Evolutionary conservation across 1,284 basidiomycete genomes (phyloP).

Genomic region (Peniophora sp.): DNA sequence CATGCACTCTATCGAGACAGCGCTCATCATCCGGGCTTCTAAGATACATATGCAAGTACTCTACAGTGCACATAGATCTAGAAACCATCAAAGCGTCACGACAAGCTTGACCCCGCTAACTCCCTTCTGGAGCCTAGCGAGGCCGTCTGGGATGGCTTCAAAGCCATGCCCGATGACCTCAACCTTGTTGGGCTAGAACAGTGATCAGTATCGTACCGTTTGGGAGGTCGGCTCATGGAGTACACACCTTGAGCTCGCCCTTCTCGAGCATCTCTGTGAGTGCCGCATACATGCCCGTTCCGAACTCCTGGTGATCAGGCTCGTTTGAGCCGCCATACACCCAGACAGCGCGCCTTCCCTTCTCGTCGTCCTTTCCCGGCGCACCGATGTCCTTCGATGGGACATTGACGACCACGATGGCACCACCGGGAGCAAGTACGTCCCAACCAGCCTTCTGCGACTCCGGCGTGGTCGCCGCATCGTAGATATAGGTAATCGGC

Average conservation of each 20-base stretch:
- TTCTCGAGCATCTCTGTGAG: constrained; percentile 7
- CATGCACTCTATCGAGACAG: too few relatives aligned
- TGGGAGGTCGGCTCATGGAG: background rate
- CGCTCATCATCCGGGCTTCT: too few relatives aligned
- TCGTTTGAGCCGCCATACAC: constrained; percentile 20
- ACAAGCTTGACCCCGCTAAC: background rate
- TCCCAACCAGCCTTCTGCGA: constrained; percentile 18
- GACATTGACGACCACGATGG: constrained; percentile 1
- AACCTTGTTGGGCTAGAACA: background rate
- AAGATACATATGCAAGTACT: too few relatives aligned
- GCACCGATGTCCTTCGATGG: constrained; percentile 11
- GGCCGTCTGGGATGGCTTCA: background rate
- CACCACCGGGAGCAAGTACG: constrained; percentile 13
- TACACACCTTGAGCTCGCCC: constrained; percentile 1
- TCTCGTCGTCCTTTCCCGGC: constrained; percentile 11
- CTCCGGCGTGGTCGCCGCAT: constrained; percentile 20
- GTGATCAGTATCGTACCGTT: background rate
- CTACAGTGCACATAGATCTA: too few relatives aligned
- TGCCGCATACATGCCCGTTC: constrained; percentile 7
- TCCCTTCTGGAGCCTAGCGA: background rate
- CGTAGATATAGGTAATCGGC: constrained; percentile 20
- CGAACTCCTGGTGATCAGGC: constrained; percentile 17
- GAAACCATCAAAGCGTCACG: too few relatives aligned
- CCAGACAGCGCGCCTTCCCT: constrained; percentile 14
- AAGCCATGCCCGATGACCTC: background rate